Evolutionary conservation across 345 rosid species (phyloP).

Genomic region (Luvunga scandens): DNA sequence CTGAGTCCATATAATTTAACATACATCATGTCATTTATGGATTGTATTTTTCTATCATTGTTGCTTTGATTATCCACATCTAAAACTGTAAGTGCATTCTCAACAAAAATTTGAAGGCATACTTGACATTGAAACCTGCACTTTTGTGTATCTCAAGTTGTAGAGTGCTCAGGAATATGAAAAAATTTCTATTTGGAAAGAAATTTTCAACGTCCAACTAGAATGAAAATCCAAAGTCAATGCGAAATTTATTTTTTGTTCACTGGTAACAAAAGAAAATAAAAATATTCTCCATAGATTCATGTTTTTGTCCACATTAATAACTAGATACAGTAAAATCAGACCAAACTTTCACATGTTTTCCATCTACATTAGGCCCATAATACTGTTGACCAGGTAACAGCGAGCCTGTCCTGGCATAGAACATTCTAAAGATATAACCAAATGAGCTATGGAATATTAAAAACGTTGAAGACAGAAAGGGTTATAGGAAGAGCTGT

Average conservation of each 20-base stretch:
- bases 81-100: neutral
- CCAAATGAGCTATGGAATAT: neutral
- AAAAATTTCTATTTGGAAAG: neutral
- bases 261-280: neutral
- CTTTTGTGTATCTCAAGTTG: neutral
- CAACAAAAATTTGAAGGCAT: neutral
- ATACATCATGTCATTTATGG: neutral
- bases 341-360: neutral
- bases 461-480: neutral
- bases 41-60: neutral
- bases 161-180: neutral
- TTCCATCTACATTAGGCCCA: neutral
- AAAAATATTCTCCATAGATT: neutral
- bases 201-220: neutral
- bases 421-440: neutral
- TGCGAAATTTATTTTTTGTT: too few relatives aligned
- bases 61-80: neutral
- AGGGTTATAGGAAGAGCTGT: neutral
- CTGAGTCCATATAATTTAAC: neutral
- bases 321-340: neutral
- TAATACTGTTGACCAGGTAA: neutral
- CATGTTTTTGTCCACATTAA: neutral
- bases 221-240: neutral
- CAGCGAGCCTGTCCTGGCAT: neutral
- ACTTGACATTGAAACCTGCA: neutral